Evolutionary conservation across 805 yeast species (phyloP).

Genomic region (Starmerella potacharoeniae): DNA sequence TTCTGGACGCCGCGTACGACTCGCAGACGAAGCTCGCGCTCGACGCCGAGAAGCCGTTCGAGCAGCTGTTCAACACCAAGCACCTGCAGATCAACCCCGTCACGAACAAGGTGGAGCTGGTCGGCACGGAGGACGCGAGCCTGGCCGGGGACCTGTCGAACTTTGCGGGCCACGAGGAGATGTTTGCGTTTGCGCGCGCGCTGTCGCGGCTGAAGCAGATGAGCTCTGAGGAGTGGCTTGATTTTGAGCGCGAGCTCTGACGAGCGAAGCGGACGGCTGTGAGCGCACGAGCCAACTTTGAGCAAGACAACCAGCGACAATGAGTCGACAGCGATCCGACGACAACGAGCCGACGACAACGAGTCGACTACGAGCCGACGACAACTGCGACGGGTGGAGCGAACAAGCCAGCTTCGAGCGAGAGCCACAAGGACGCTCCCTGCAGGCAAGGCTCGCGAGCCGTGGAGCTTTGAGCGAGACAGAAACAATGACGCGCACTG

Average conservation of each 20-base stretch:
- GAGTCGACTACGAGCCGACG: no score
- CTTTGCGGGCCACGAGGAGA: slow-evolving; percentile 87
- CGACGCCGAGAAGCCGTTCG: slow-evolving; percentile 77
- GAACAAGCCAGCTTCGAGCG: no score
- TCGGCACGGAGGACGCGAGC: slow-evolving; percentile 42
- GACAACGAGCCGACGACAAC: no score
- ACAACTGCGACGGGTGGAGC: no score
- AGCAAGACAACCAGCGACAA: no score
- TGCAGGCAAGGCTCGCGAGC: no score
- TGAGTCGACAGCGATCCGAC: no score
- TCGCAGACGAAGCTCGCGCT: slow-evolving; percentile 79
- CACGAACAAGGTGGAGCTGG: slow-evolving; percentile 21
- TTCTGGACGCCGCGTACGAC: slow-evolving; percentile 91
- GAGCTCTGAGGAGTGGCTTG: slow-evolving; percentile 81
- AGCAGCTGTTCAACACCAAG: slow-evolving; percentile 69
- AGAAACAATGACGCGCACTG: no score
- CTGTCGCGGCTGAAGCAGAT: slow-evolving; percentile 81
- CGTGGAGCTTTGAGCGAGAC: no score
- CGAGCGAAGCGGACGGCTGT: no score
- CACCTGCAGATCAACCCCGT: slow-evolving; percentile 36
- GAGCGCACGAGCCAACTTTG: no score
- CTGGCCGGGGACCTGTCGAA: slow-evolving; percentile 31
- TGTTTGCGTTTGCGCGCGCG: slow-evolving; percentile 94
- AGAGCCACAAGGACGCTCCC: no score
- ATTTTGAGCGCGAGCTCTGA: slow-evolving; percentile 8